phyloP scores from a whole-genome alignment of 2,329 filamentous ascomycete genomes.

The Shiraia bambusicola region DNA sequence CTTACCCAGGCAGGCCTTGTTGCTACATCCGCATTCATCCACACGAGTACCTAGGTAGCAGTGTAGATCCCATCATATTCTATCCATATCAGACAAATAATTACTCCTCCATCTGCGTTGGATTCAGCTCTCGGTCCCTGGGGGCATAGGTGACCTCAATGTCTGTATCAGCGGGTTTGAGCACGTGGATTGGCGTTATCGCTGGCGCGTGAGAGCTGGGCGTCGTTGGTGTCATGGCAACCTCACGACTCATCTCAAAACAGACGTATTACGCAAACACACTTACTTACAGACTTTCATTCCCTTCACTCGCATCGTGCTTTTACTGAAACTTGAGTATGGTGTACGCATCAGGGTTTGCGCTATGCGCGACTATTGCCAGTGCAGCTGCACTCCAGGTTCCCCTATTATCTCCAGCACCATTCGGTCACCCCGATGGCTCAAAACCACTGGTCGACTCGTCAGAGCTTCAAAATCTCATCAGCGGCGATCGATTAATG shows the following conservation, averaged over 20 bases:
- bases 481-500: constrained; percentile 38
- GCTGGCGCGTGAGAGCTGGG: constrained; percentile 19
- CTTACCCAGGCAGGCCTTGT: no score
- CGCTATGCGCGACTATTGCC: constrained; percentile 31
- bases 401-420: constrained; percentile 32
- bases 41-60: no score
- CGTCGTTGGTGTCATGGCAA: constrained; percentile 30
- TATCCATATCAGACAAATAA: no score
- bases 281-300: no score
- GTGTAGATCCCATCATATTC: no score
- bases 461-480: constrained; percentile 38
- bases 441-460: constrained; percentile 39
- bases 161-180: constrained; percentile 4
- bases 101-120: no score
- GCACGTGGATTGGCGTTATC: constrained; percentile 31
- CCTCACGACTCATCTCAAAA: constrained; percentile 21
- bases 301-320: constrained; percentile 10
- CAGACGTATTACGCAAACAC: constrained; percentile 4
- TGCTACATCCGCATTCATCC: no score
- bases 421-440: constrained; percentile 23
- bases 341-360: constrained; percentile 29
- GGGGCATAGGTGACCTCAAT: background rate
- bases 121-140: background rate
- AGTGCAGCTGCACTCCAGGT: constrained; percentile 32
- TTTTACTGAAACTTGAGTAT: constrained; percentile 19